These are phyloP conservation scores for Aspergillus spinulosporus DNA, from an alignment of 2,329 filamentous ascomycete species.

Conservation along the genomic window DNA sequence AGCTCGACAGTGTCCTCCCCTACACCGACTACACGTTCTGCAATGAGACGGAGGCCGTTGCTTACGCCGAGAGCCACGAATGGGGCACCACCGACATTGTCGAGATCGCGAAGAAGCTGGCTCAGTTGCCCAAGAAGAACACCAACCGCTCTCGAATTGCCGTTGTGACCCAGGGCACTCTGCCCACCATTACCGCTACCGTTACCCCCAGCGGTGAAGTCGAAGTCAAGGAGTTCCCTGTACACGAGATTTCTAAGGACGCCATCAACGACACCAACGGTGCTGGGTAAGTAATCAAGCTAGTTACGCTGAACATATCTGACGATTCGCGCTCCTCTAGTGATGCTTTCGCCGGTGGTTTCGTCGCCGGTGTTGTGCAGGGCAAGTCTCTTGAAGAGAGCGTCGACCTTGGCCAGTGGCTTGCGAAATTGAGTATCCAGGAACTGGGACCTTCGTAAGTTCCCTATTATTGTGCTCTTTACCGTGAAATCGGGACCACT, in stretches of 20 bases:
- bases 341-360: conserved; percentile 94
- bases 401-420: conserved; percentile 94
- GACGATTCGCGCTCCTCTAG: conserved; percentile 43
- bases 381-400: conserved; percentile 75
- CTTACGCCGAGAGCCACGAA: conserved; percentile 80
- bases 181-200: conserved; percentile 79
- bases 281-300: conserved; percentile 60
- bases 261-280: conserved; percentile 96
- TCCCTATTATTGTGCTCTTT: neutral
- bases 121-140: conserved; percentile 91
- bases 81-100: conserved; percentile 74
- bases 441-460: conserved; percentile 95
- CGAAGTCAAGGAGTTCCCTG: conserved; percentile 72
- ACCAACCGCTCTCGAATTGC: conserved; percentile 76
- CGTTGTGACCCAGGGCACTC: conserved; percentile 92
- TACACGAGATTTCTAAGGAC: conserved; percentile 73
- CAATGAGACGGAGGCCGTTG: conserved; percentile 91
- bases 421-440: conserved; percentile 89
- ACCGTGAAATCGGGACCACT: conserved; percentile 11
- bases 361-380: conserved; percentile 84
- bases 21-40: conserved; percentile 97
- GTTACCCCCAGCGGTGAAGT: conserved; percentile 65
- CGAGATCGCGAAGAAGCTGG: conserved; percentile 81
- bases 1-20: conserved; percentile 76
- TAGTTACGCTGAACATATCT: neutral